Conservation (phyloP, 768 basidiomycete species). For the Tulasnella sp. region DNA sequence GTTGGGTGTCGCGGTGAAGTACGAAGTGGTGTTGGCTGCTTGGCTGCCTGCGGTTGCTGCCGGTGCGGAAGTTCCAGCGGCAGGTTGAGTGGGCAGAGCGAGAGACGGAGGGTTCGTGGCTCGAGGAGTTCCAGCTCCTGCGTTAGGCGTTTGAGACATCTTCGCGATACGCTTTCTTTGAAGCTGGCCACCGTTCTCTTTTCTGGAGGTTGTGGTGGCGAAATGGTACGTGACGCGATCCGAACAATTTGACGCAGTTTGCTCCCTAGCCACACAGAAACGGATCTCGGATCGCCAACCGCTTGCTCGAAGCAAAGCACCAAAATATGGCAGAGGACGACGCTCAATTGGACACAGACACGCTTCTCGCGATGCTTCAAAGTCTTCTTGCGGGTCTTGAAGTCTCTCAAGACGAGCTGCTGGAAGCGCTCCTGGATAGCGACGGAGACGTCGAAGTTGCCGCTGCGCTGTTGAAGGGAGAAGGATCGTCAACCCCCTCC, state of each 20-base stretch:
- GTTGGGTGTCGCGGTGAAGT: not conserved
- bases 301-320: not conserved
- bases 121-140: not conserved
- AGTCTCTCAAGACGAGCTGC: slow-evolving; percentile 32
- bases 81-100: slow-evolving; percentile 1
- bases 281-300: not conserved
- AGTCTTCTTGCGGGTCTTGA: slow-evolving; percentile 37
- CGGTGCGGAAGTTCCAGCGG: not conserved
- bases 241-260: not conserved
- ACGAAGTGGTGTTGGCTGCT: not conserved
- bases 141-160: not conserved
- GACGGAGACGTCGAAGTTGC: slow-evolving; percentile 47
- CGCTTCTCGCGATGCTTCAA: slow-evolving; percentile 51
- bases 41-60: not conserved
- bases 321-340: not conserved
- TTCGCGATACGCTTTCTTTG: not conserved
- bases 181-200: too few species aligned
- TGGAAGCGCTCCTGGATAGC: slow-evolving; percentile 46
- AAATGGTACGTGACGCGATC: not conserved
- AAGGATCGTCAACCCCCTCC: slow-evolving; percentile 10
- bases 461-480: slow-evolving; percentile 30
- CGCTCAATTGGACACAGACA: slow-evolving; percentile 44
- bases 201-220: not conserved
- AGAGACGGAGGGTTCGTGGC: not conserved
- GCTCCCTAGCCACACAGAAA: not conserved